Conservation (phyloP, 2,329 filamentous ascomycete species). For the Zymoseptoria tritici region DNA sequence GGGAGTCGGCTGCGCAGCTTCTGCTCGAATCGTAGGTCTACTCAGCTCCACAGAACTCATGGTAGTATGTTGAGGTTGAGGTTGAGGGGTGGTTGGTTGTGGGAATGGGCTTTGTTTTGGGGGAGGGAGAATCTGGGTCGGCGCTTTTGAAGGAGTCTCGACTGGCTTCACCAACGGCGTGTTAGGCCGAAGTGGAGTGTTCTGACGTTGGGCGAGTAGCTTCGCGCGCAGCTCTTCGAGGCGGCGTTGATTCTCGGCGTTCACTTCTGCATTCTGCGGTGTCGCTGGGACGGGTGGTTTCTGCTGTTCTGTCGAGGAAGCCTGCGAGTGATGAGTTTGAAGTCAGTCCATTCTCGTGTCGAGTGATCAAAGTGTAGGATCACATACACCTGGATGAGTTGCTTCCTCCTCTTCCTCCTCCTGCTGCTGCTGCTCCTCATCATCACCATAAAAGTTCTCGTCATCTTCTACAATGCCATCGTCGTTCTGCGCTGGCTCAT, state of each 20-base stretch:
- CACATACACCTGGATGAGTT: conserved; percentile 14
- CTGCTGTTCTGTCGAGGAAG: conserved; percentile 1
- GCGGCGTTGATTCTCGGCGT: conserved; percentile 20
- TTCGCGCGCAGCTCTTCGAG: conserved; percentile 30
- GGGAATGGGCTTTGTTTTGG: neutral
- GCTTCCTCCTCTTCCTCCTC: conserved; percentile 5
- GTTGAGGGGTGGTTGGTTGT: no score
- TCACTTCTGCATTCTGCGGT: conserved; percentile 2
- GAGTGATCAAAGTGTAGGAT: neutral
- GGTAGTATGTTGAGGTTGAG: neutral
- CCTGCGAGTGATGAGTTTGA: conserved; percentile 5
- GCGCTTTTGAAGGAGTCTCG: neutral
- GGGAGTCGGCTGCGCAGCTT: neutral
- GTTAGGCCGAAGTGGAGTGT: conserved; percentile 12
- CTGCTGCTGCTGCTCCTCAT: conserved; percentile 1
- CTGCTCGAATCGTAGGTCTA: neutral
- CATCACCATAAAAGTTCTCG: conserved; percentile 18
- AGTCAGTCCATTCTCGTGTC: conserved; percentile 14
- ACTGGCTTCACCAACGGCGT: neutral
- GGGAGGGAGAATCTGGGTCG: neutral
- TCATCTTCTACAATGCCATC: conserved; percentile 14
- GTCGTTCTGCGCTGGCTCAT: conserved; percentile 1
- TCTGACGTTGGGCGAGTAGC: conserved; percentile 20
- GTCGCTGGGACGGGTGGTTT: neutral
- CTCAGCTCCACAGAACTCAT: neutral